Evolutionary conservation across 495 filamentous ascomycete species (phyloP), one percentile per base, ranked within the genome.

Genomic region (Penicillium dipodomyicola): DNA sequence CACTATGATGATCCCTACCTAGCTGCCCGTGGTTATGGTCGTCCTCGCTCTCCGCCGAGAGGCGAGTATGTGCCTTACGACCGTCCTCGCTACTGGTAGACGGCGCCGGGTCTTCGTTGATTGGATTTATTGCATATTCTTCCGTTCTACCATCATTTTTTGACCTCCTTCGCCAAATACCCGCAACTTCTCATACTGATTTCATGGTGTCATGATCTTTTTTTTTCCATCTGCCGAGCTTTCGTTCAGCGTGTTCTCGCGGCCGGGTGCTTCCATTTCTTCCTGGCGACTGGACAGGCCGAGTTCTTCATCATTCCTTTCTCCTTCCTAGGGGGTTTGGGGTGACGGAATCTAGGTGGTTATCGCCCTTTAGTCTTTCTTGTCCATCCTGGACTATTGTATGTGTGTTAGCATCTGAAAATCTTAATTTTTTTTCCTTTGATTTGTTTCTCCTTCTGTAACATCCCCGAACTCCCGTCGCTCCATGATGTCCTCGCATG

Each of bases 1-100:
- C 74, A 73, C 52, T 77, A 76, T 59, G 74, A 78, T 53, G 77
- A 80, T 49, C 74, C 77, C 4, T 80, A 80, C 62, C 66, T 73
- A 41, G 67, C 65, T 30, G 67, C 72, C 12, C 70, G 74, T 29
- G 69, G 74, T 23, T 80, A 78, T 58, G 74, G 67, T 43, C 73
- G 77, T 42, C 75, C 75, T 27, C 75, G 77, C 23, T 66, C 68
- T 52, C 77, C 77, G 10, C 74, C 75, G 2, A 63, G 76, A 49
- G 63, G 65, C 53, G 76, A 77, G 43, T 79, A 78, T 59, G 61
- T 62, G 43, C 66, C 66, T 9, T 79, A 79, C 58, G 77, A 78
- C 15, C 77, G 77, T 47, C 76, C 72, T 50, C 65, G 68, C 37
- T 79, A 79, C 63, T 79, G 77, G 77, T 79, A 77, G 60, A 58